phyloP scores from a whole-genome alignment of 2,329 filamentous ascomycete species.

The Helotiales sp. region DNA sequence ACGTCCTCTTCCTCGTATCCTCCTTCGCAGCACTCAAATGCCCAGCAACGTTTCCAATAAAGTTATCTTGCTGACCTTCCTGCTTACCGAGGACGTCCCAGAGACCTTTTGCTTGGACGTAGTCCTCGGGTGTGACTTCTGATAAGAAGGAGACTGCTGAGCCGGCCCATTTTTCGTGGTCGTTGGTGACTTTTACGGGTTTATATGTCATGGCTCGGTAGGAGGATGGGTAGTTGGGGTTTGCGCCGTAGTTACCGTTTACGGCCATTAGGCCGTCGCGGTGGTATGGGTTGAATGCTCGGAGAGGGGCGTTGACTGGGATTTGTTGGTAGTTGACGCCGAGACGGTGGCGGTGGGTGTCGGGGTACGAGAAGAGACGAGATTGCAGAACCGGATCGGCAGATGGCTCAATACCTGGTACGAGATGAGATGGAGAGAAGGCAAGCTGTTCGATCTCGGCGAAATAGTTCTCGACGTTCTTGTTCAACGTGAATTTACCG shows the following conservation, averaged over 20 bases:
- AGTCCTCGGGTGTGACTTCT: slow-evolving; percentile 37
- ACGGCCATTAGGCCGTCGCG: slow-evolving; percentile 71
- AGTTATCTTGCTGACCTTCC: slow-evolving; percentile 59
- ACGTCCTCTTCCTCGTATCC: slow-evolving; percentile 57
- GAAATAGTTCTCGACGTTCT: slow-evolving; percentile 62
- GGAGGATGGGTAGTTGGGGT: slow-evolving; percentile 65
- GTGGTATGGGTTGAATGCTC: slow-evolving; percentile 67
- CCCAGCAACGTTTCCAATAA: slow-evolving; percentile 56
- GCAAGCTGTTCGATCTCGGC: slow-evolving; percentile 69
- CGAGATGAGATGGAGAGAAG: slow-evolving; percentile 67
- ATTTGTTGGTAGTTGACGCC: slow-evolving; percentile 61
- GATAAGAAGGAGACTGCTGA: slow-evolving; percentile 46
- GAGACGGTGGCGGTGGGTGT: slow-evolving; percentile 59
- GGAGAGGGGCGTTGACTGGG: slow-evolving; percentile 47
- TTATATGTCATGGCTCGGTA: slow-evolving; percentile 48
- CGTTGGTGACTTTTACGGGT: slow-evolving; percentile 40
- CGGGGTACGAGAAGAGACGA: slow-evolving; percentile 70
- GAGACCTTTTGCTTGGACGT: slow-evolving; percentile 36
- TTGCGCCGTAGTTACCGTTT: slow-evolving; percentile 62
- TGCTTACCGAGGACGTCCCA: slow-evolving; percentile 42
- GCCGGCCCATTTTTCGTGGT: slow-evolving; percentile 51
- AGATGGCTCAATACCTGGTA: slow-evolving; percentile 67
- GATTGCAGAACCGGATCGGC: slow-evolving; percentile 66
- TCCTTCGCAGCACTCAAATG: slow-evolving; percentile 55
- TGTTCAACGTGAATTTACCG: slow-evolving; percentile 63